Conservation (phyloP, 2,329 filamentous ascomycete genomes). For the Westerdykella aurantiaca region DNA sequence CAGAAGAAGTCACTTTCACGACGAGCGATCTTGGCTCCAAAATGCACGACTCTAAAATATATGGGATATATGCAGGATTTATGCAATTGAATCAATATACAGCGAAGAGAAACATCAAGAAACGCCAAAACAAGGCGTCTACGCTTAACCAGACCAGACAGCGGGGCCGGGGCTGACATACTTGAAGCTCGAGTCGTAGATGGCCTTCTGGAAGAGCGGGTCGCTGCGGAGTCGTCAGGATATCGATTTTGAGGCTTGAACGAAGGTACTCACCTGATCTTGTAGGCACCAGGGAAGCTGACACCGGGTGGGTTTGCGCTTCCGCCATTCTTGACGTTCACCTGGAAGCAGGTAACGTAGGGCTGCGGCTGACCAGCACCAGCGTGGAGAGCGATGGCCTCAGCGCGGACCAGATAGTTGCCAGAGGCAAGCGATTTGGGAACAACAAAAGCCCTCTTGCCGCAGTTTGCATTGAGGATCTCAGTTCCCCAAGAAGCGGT, state of each 20-base stretch:
- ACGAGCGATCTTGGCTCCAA: too few species aligned
- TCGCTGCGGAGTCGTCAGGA: conserved; percentile 16
- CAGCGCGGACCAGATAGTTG: conserved; percentile 32
- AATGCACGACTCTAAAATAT: too few species aligned
- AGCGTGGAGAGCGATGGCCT: conserved; percentile 32
- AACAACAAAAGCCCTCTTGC: conserved; percentile 33
- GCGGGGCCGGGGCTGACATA: conserved; percentile 32
- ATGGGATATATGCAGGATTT: too few species aligned
- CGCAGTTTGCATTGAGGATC: conserved; percentile 37
- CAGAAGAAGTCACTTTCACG: too few species aligned
- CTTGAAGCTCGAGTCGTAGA: conserved; percentile 31
- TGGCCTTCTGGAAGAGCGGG: conserved; percentile 29
- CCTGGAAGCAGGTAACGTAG: conserved; percentile 35
- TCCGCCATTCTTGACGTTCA: conserved; percentile 34
- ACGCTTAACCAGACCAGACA: conserved; percentile 25
- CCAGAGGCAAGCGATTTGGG: conserved; percentile 29
- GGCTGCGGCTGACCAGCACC: conserved; percentile 29
- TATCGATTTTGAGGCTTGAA: not conserved
- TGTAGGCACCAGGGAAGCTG: conserved; percentile 32
- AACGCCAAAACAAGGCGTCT: not conserved
- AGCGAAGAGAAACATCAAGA: too few species aligned
- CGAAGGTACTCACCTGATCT: conserved; percentile 14
- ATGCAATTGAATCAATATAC: too few species aligned
- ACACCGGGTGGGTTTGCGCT: conserved; percentile 30
- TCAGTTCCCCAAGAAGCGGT: conserved; percentile 34